Evolutionary conservation across 306 rosid species (phyloP).

Genomic region (Dryas drummondii): DNA sequence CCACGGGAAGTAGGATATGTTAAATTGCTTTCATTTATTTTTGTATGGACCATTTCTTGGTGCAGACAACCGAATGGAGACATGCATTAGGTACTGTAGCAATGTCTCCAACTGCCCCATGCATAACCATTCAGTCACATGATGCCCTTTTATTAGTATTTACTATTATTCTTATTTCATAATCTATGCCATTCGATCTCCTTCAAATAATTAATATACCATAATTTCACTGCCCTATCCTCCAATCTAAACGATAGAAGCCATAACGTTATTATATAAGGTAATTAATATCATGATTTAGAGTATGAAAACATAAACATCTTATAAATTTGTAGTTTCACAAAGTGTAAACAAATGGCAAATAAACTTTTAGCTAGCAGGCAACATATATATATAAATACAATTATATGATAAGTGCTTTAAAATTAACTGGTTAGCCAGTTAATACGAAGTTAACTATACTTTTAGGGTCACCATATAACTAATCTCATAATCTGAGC

Average conservation of each 20-base stretch:
- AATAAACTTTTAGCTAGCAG: no score
- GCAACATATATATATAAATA: no score
- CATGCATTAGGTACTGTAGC: conserved; percentile 15
- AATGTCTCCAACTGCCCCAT: conserved; percentile 12
- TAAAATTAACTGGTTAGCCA: no score
- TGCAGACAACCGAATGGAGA: conserved; percentile 3
- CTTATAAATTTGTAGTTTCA: no score
- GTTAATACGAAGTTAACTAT: no score
- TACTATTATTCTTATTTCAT: background rate
- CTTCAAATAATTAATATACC: background rate
- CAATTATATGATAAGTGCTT: no score
- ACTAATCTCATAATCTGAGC: no score
- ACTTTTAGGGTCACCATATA: no score
- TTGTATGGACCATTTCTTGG: conserved; percentile 21
- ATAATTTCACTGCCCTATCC: background rate
- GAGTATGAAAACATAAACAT: no score
- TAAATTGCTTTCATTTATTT: conserved; percentile 18
- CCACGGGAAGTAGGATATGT: background rate
- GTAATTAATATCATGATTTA: no score
- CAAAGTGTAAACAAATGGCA: no score
- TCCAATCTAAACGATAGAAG: background rate
- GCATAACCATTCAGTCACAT: background rate
- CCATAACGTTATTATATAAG: no score
- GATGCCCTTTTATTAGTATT: background rate
- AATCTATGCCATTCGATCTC: background rate